phyloP scores from a whole-genome alignment of 768 basidiomycete species.

The Calocera cornea region DNA sequence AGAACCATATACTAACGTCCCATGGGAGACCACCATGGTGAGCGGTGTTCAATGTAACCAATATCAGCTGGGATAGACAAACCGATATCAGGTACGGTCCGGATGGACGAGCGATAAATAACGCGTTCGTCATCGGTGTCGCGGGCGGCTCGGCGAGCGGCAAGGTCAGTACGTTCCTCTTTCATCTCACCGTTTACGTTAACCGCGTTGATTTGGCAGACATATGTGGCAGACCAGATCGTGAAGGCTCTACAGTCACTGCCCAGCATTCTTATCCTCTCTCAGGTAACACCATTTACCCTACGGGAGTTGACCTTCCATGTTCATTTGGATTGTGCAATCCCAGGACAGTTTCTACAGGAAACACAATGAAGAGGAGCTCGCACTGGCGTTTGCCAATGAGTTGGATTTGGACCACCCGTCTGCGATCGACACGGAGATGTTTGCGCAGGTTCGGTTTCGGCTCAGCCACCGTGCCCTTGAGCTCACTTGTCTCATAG shows the following conservation, averaged over 20 bases:
- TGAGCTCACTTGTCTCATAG: slow-evolving; percentile 29
- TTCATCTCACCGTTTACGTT: neutral
- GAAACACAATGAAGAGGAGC: slow-evolving; percentile 60
- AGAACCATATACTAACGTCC: slow-evolving; percentile 68
- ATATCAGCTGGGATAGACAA: too few relatives aligned
- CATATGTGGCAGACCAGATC: slow-evolving; percentile 73
- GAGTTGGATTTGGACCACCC: slow-evolving; percentile 83
- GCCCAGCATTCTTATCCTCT: slow-evolving; percentile 79
- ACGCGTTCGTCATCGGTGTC: slow-evolving; percentile 75
- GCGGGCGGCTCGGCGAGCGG: slow-evolving; percentile 81
- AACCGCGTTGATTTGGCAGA: slow-evolving; percentile 31
- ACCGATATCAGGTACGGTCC: slow-evolving; percentile 56
- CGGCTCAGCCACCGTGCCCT: too few relatives aligned
- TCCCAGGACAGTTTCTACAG: slow-evolving; percentile 89
- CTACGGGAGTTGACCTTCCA: too few relatives aligned
- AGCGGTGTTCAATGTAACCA: slow-evolving; percentile 12
- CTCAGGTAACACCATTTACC: slow-evolving; percentile 42
- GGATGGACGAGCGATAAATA: slow-evolving; percentile 51
- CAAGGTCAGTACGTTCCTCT: slow-evolving; percentile 40
- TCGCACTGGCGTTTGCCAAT: slow-evolving; percentile 69
- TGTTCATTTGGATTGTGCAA: neutral
- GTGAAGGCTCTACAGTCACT: slow-evolving; percentile 69
- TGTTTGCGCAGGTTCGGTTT: slow-evolving; percentile 59
- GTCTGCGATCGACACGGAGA: slow-evolving; percentile 77
- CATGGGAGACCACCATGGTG: slow-evolving; percentile 82